phyloP scores from a whole-genome alignment of 2,329 filamentous ascomycete species.

The Verruconis gallopava region DNA sequence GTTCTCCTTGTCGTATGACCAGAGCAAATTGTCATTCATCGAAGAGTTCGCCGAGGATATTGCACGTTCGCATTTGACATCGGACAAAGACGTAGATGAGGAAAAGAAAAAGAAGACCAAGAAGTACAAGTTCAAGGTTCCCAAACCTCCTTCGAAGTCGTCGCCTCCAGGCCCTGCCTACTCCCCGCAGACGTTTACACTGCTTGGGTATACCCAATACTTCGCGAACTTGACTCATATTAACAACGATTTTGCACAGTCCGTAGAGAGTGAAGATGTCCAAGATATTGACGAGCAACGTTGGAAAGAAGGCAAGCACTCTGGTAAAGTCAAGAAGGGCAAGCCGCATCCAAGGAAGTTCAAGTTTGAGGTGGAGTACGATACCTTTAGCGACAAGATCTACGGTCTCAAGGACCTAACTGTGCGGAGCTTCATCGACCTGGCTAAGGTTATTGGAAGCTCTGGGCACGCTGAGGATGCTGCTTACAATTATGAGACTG shows the following conservation, averaged over 20 bases:
- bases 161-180: conserved; percentile 80
- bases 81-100: conserved; percentile 31
- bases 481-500: conserved; percentile 11
- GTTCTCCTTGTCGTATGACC: background rate
- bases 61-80: conserved; percentile 23
- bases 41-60: conserved; percentile 10
- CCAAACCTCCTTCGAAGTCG: conserved; percentile 57
- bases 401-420: conserved; percentile 76
- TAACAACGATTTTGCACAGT: conserved; percentile 52
- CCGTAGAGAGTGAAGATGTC: conserved; percentile 9
- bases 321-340: conserved; percentile 32
- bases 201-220: conserved; percentile 77
- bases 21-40: background rate
- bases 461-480: background rate
- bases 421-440: conserved; percentile 62
- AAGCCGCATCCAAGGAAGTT: conserved; percentile 51
- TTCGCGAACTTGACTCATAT: conserved; percentile 86
- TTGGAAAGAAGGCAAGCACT: conserved; percentile 54
- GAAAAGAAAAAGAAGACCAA: conserved; percentile 46
- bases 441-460: conserved; percentile 61
- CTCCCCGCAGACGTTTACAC: conserved; percentile 66
- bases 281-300: conserved; percentile 22
- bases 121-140: conserved; percentile 40
- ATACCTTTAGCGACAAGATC: conserved; percentile 60
- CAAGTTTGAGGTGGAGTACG: conserved; percentile 71